These are phyloP conservation scores for Inosperma sp. DNA, from an alignment of 768 basidiomycete genomes.

Conservation along the genomic window DNA sequence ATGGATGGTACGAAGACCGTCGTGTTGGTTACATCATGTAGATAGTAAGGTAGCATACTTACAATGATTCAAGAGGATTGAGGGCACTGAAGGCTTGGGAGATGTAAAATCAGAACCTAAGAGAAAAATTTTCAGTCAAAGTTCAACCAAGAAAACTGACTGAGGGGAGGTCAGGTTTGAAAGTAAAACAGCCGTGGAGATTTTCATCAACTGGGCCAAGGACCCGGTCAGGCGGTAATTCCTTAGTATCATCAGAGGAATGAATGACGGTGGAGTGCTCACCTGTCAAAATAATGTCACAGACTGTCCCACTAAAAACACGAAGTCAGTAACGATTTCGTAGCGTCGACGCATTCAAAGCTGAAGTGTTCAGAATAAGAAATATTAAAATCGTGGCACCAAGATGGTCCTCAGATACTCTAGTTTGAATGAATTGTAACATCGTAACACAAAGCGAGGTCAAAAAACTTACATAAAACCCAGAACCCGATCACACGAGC, in stretches of 20 bases:
- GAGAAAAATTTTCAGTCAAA: slow-evolving; percentile 5
- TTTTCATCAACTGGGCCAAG: slow-evolving; percentile 60
- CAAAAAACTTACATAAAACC: background rate
- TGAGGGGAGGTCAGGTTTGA: slow-evolving; percentile 45
- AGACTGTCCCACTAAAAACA: background rate
- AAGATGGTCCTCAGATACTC: slow-evolving; percentile 76
- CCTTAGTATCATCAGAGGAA: slow-evolving; percentile 60
- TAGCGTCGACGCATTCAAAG: background rate
- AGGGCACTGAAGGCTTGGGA: background rate
- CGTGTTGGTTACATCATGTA: no score
- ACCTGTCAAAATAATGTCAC: slow-evolving; percentile 23
- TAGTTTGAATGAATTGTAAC: slow-evolving; percentile 78
- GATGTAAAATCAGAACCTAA: slow-evolving; percentile 1
- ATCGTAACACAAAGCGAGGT: slow-evolving; percentile 35
- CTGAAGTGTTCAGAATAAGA: slow-evolving; percentile 51
- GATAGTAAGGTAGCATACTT: no score
- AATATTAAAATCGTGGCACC: slow-evolving; percentile 66
- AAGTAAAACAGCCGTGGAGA: slow-evolving; percentile 72
- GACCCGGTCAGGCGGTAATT: slow-evolving; percentile 80
- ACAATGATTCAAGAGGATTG: background rate
- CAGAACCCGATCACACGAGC: no score
- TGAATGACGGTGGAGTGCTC: slow-evolving; percentile 26
- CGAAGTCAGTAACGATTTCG: slow-evolving; percentile 5
- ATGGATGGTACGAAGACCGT: no score
- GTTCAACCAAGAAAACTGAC: background rate